A percentile compares a stretch with the other conserved stretches of the same genome.
These are phyloP conservation scores for Leishmania aethiopica DNA, from an alignment of 208 protist species.

Conservation along the genomic window DNA sequence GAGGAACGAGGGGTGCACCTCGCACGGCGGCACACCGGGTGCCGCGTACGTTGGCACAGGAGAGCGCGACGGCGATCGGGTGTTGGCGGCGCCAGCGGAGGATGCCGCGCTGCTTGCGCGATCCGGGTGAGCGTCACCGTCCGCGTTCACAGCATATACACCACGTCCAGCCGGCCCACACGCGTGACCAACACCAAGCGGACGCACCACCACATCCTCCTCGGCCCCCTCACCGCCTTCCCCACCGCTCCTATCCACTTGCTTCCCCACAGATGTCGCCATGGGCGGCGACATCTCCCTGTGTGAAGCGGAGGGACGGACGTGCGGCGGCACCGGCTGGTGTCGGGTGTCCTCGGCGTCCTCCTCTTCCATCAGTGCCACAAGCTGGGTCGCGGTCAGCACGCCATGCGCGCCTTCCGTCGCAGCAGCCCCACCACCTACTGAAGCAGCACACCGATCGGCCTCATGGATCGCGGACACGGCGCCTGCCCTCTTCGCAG, in stretches of 20 bases:
- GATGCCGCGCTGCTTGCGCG: neutral
- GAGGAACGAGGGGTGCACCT: constrained; percentile 13
- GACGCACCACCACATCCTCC: neutral
- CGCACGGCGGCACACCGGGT: neutral
- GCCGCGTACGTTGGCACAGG: neutral
- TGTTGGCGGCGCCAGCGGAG: neutral
- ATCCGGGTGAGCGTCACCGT: neutral
- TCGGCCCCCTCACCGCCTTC: neutral
- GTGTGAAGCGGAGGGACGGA: neutral
- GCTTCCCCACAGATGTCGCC: neutral
- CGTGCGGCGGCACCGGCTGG: constrained; percentile 2
- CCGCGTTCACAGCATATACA: neutral
- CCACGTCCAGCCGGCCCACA: neutral
- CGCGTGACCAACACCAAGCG: neutral
- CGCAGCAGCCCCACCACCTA: neutral
- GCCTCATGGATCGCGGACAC: neutral
- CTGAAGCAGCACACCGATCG: neutral
- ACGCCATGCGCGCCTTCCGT: neutral
- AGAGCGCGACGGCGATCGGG: constrained; percentile 2
- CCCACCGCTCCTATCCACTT: neutral
- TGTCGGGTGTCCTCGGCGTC: constrained; percentile 27
- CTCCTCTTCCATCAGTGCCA: constrained; percentile 30
- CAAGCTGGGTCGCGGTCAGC: constrained; percentile 31
- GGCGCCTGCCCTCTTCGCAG: neutral
- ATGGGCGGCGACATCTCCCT: neutral